phyloP scores from a whole-genome alignment of 371 early-diverging fungal species.

The Mortierella sp. region DNA sequence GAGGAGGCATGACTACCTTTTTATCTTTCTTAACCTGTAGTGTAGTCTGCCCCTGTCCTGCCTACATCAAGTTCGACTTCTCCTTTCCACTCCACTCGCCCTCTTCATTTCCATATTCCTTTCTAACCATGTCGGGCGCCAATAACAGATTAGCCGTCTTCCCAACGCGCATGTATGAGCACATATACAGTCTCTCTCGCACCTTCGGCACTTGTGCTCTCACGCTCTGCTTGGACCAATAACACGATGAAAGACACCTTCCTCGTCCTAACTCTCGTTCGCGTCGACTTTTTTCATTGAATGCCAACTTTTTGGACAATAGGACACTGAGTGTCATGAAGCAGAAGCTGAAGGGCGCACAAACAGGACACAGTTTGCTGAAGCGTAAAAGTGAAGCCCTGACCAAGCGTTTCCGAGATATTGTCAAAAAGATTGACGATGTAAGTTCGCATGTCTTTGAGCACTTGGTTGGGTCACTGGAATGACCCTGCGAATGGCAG shows the following conservation, averaged over 20 bases:
- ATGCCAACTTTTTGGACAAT: constrained; percentile 88
- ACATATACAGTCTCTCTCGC: not conserved
- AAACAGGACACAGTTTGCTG: constrained; percentile 98
- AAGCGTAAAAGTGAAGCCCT: constrained; percentile 99
- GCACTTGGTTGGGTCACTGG: not conserved
- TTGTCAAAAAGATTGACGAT: constrained; percentile 96
- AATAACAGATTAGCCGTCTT: constrained; percentile 83
- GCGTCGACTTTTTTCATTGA: constrained; percentile 11
- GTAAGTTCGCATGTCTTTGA: constrained; percentile 47
- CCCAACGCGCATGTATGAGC: constrained; percentile 88
- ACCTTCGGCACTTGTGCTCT: not conserved
- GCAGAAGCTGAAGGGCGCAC: constrained; percentile 96
- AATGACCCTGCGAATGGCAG: not conserved
- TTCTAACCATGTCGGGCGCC: constrained; percentile 71
- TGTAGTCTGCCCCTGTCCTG: not conserved
- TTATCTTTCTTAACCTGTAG: not conserved
- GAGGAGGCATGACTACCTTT: not conserved
- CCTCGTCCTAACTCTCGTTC: not conserved
- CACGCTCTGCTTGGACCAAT: not conserved
- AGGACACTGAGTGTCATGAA: constrained; percentile 80
- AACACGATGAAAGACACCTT: not conserved
- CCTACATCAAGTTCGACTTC: constrained; percentile 1
- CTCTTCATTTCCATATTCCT: constrained; percentile 7
- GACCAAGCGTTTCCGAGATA: constrained; percentile 94
- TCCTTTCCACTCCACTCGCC: not conserved